phyloP scores from a whole-genome alignment of 495 filamentous ascomycete genomes.

The Xeromyces bisporus region DNA sequence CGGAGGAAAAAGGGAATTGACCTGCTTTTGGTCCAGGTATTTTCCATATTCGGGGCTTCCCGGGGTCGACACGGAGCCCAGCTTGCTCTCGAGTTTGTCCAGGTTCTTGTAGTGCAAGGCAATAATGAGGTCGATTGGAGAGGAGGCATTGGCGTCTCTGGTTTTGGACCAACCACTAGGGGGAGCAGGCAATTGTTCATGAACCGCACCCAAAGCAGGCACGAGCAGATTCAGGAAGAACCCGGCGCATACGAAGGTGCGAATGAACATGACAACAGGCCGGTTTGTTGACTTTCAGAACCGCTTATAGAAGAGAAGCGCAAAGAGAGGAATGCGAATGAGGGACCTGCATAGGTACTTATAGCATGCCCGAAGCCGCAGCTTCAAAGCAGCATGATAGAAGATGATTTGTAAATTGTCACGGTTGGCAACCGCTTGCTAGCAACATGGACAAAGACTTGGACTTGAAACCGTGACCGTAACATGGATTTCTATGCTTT shows the following conservation, averaged over 20 bases:
- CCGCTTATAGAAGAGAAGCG: not conserved
- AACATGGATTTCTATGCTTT: no score
- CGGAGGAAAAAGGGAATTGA: conserved; percentile 35
- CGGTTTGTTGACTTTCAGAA: not conserved
- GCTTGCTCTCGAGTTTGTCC: conserved; percentile 35
- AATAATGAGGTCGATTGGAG: conserved; percentile 21
- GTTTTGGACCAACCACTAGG: conserved; percentile 30
- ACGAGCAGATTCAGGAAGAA: not conserved
- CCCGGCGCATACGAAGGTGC: not conserved
- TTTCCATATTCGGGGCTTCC: conserved; percentile 37
- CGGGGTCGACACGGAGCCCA: conserved; percentile 40
- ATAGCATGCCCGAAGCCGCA: not conserved
- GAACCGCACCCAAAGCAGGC: conserved; percentile 30
- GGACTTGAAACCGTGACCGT: no score
- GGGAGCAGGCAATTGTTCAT: conserved; percentile 25
- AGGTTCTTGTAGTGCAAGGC: conserved; percentile 30
- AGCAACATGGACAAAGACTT: no score
- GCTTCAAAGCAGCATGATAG: no score
- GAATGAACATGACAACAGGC: not conserved
- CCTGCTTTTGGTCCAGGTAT: conserved; percentile 33
- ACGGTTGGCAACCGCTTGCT: no score
- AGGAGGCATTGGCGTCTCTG: conserved; percentile 10
- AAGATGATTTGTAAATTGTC: no score
- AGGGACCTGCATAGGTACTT: not conserved
- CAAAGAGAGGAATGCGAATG: not conserved